Base-by-base conservation (phyloP, 352 stramenopile genomes). In the Globisporangium uncinulatum region DNA sequence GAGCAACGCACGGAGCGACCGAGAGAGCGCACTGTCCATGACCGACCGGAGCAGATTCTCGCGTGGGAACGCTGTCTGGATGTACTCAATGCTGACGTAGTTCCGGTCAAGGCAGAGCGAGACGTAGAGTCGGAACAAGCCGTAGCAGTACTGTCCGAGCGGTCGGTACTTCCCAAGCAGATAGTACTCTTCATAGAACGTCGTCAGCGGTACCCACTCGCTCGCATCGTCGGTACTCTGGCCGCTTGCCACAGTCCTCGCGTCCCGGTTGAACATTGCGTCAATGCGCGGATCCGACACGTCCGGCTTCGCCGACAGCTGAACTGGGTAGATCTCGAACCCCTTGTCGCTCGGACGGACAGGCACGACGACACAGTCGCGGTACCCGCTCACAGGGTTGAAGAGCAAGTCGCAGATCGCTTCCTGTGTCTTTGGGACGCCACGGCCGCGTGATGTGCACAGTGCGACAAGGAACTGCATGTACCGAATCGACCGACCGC, bases 381-480 rank as follows among this genome's bases (percentile, higher is more conserved):
- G 60, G 66, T 80, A 91, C 6, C 73, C 74, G 52, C 86, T 72
- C 7, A 56, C 47, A 4, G 69, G 46, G 41, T 87, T 86, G 57
- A 90, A 88, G 36, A 90, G 56, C 13, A 90, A 48, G 14, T 88
- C 77, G 47, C 76, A 88, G 44, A 90, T 86, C 7, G 79, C 70
- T 69, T 90, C 77, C 50, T 90, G 80, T 3, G 76, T 87, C 62
- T 90, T 90, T 0, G 76, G 75, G 0, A 90, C 66, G 0, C 77
- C 80, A 41, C 69, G 72, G 3, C 80, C 80, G 21, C 72, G 60
- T 17, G 75, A 86, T 5, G 70, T 86, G 54, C 80, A 90, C 55
- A 88, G 60, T 15, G 79, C 77, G 29, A 87, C 77, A 21, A 90
- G 58, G 59, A 87, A 90, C 54, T 90, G 80, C 70, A 90, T 75